phyloP scores from a whole-genome alignment of 202 grass and related monocot genomes.

The Dendrocalamus latiflorus region DNA sequence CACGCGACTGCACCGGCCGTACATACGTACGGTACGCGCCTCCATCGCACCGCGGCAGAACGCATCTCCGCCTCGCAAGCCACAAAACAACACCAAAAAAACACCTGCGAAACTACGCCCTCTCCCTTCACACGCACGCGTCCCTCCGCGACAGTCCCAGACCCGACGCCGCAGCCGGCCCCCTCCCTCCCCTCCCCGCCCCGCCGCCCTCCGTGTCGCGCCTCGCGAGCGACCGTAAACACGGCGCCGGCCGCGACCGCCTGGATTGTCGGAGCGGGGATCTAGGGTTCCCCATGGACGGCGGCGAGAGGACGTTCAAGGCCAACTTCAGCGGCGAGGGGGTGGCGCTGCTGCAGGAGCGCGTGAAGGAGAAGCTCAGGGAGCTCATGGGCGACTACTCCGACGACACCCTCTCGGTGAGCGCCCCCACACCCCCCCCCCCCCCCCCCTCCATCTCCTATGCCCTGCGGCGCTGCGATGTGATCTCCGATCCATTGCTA shows the following conservation, averaged over 20 bases:
- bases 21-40: too few relatives aligned
- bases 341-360: constrained; percentile 37
- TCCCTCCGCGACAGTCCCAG: too few relatives aligned
- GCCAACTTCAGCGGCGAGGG: constrained; percentile 62
- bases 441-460: too few relatives aligned
- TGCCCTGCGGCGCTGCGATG: background rate
- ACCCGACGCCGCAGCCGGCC: too few relatives aligned
- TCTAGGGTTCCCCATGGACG: constrained; percentile 52
- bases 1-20: too few relatives aligned
- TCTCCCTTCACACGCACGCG: too few relatives aligned
- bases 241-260: background rate
- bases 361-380: constrained; percentile 71
- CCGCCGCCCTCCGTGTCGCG: background rate
- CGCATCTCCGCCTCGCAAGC: too few relatives aligned
- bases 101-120: too few relatives aligned
- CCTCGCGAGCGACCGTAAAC: background rate
- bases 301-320: constrained; percentile 51
- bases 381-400: constrained; percentile 80
- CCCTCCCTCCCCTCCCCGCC: too few relatives aligned
- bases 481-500: constrained; percentile 30
- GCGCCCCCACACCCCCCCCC: background rate
- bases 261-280: background rate
- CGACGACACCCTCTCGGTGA: constrained; percentile 78
- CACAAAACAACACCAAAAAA: too few relatives aligned
- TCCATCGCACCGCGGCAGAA: too few relatives aligned